Evolutionary conservation across 2,329 filamentous ascomycete species (phyloP), one percentile per base, ranked within the genome.

Genomic region (Fusarium sp.): DNA sequence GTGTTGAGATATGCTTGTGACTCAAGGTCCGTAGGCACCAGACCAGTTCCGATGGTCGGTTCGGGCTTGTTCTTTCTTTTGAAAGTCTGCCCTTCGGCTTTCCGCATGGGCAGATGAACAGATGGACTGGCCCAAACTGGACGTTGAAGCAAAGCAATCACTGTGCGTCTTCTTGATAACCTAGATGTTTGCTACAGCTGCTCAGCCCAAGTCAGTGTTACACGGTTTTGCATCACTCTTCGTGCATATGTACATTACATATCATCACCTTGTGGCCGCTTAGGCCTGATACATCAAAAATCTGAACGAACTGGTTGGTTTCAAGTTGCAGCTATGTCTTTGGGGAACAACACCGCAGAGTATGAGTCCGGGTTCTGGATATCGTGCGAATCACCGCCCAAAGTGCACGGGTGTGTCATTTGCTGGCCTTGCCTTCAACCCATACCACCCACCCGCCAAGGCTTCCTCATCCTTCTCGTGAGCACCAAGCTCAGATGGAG

Each of bases 21-120:
- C 48, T 43, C 51, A 69, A 56, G 54, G 60, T 46, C 51, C 62
- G 40, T 39, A 36, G 42, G 24, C 55, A 46, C 46, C 51, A 50
- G 36, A 69, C 54, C 17, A 24, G 13, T 11, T 26, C 31, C 14
- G 11, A 28, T 42, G 18, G 5, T 33, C 20, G 18, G 22, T 4
- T 7, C 13, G 34, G 20, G 24, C 11, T 3, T 40, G 15, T 34
- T 40, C n/a, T 34, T 26, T 24, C 18, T 34, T 22, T 24, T n/a
- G 28, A 20, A 31, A 39, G 4, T 15, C 15, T 15, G 14, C 9
- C 15, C 24, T 24, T 11, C n/a, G 15, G 28, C 17, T 31, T 45
- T 14, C 11, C 14, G 6, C 43, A 44, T 34, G 48, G 22, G 18
- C n/a, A 45, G 39, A 46, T 18, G 18, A 15, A 22, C n/a, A 45